phyloP scores from a whole-genome alignment of 805 yeast species.

The Metschnikowia peoriensis region DNA sequence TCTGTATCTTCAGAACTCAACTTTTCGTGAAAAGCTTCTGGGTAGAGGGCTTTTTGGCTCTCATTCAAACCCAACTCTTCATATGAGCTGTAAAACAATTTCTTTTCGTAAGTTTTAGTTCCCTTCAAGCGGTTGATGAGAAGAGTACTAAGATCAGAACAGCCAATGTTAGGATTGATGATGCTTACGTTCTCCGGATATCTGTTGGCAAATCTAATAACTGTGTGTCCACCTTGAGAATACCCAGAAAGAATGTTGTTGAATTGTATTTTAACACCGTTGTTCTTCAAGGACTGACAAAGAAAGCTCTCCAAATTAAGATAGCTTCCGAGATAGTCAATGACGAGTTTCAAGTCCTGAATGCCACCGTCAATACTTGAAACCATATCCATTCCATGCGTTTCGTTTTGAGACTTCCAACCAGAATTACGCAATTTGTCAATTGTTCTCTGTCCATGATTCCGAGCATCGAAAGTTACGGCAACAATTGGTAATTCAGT shows the following conservation, averaged over 20 bases:
- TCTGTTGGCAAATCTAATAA: constrained; percentile 42
- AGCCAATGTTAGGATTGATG: constrained; percentile 52
- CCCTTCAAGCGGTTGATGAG: constrained; percentile 39
- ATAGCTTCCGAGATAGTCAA: constrained; percentile 44
- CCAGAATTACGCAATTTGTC: constrained; percentile 33
- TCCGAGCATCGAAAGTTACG: constrained; percentile 52
- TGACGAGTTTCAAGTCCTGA: constrained; percentile 42
- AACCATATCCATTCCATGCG: constrained; percentile 53
- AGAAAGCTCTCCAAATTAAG: constrained; percentile 32
- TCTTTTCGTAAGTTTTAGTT: constrained; percentile 25
- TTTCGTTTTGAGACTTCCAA: constrained; percentile 48
- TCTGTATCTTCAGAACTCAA: constrained; percentile 27
- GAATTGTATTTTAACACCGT: constrained; percentile 24
- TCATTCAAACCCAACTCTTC: constrained; percentile 32
- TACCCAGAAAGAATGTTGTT: constrained; percentile 47
- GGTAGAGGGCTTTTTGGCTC: constrained; percentile 28
- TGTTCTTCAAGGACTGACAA: constrained; percentile 13
- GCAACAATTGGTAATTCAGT: constrained; percentile 38
- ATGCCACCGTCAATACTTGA: constrained; percentile 48
- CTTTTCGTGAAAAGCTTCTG: constrained; percentile 33
- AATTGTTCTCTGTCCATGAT: constrained; percentile 52
- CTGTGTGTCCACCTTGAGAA: constrained; percentile 59
- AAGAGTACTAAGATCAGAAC: constrained; percentile 45
- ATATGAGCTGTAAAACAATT: constrained; percentile 32
- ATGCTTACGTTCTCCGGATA: constrained; percentile 38